Evolutionary conservation across 805 yeast species (phyloP).

Genomic region (Metschnikowia chrysomelidarum): DNA sequence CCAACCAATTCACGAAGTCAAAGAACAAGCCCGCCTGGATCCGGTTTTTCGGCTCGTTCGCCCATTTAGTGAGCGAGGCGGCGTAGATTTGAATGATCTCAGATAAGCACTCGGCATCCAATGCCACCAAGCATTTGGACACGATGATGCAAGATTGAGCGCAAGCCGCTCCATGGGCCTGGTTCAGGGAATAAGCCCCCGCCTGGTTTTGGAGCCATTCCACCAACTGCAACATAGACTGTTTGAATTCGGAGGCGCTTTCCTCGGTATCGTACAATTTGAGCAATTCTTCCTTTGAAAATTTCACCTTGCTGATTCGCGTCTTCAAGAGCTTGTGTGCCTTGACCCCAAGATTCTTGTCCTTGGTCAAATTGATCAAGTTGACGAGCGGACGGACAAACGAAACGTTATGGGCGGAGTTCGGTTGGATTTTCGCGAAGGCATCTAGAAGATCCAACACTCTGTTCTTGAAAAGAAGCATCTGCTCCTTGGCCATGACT

Average conservation of each 20-base stretch:
- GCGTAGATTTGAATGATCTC: constrained; percentile 56
- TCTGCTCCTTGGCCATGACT: constrained; percentile 74
- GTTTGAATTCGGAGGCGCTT: constrained; percentile 18
- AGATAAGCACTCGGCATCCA: constrained; percentile 37
- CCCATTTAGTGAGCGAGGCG: constrained; percentile 60
- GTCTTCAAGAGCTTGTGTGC: constrained; percentile 69
- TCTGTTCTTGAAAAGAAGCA: constrained; percentile 74
- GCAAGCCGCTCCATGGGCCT: constrained; percentile 54
- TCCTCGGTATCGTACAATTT: constrained; percentile 16
- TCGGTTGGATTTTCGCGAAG: constrained; percentile 48
- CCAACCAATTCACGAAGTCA: constrained; percentile 80
- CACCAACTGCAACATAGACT: constrained; percentile 30
- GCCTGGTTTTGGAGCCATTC: constrained; percentile 43
- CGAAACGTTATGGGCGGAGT: constrained; percentile 38
- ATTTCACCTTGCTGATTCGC: constrained; percentile 52
- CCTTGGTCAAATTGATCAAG: constrained; percentile 65
- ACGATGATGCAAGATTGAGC: constrained; percentile 65
- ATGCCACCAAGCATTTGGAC: constrained; percentile 49
- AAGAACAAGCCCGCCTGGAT: constrained; percentile 58
- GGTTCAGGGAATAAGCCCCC: constrained; percentile 43
- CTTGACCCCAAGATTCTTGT: constrained; percentile 67
- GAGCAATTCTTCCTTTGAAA: constrained; percentile 22
- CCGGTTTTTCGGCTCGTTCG: constrained; percentile 43
- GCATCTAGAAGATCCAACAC: constrained; percentile 74
- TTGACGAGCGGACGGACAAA: constrained; percentile 56